Percentiles rank a stretch among this genome's conserved stretches.
These are phyloP conservation scores for Cladophialophora carrionii DNA, from an alignment of 2,329 filamentous ascomycete genomes.

Conservation along the genomic window DNA sequence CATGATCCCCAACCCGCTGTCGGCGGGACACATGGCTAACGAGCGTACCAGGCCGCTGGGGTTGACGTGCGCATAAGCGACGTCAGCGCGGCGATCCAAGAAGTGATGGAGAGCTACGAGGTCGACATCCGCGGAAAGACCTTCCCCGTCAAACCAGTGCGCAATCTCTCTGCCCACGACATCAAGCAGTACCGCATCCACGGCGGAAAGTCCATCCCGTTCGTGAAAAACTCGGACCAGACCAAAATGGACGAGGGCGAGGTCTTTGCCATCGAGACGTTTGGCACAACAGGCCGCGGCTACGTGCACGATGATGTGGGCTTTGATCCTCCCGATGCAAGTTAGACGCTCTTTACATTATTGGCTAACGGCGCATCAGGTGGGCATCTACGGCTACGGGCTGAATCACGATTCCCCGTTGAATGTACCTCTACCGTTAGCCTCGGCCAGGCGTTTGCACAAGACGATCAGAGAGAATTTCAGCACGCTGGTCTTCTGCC, in stretches of 20 bases:
- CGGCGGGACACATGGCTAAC: conserved; percentile 19
- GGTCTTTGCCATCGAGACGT: conserved; percentile 63
- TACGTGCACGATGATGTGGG: conserved; percentile 53
- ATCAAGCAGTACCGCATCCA: conserved; percentile 60
- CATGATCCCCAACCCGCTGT: conserved; percentile 1
- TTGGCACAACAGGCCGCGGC: conserved; percentile 60
- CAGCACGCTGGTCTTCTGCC: conserved; percentile 63
- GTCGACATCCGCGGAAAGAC: conserved; percentile 58
- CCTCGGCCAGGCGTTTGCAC: conserved; percentile 60
- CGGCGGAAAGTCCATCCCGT: conserved; percentile 60
- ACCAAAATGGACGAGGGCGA: conserved; percentile 64
- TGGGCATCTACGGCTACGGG: conserved; percentile 59
- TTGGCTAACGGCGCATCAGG: conserved; percentile 41
- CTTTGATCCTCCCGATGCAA: neutral
- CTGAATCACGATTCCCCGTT: conserved; percentile 45
- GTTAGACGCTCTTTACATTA: neutral
- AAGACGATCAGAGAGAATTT: conserved; percentile 66
- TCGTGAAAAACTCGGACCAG: conserved; percentile 55
- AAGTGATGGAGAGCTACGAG: conserved; percentile 66
- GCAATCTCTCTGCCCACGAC: conserved; percentile 60
- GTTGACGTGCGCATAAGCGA: conserved; percentile 60
- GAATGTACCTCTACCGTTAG: conserved; percentile 49
- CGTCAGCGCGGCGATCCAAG: conserved; percentile 62
- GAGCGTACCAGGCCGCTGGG: conserved; percentile 51
- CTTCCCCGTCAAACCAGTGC: conserved; percentile 59